Conservation (phyloP, 73 alveolate species). For the Tetrahymena thermophila region DNA sequence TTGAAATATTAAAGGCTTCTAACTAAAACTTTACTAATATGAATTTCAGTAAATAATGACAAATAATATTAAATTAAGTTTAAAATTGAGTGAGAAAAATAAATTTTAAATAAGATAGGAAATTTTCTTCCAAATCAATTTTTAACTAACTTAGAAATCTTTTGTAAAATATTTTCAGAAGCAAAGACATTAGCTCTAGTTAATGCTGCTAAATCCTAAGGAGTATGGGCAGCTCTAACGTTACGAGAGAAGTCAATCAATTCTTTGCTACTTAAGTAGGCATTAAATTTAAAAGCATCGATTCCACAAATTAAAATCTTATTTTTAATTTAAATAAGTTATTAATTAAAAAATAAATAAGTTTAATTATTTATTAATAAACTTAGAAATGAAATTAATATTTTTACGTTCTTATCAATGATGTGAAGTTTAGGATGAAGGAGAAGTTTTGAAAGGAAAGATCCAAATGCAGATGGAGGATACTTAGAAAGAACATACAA, state of each 20-base stretch:
- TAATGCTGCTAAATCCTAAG: neutral
- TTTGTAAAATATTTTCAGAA: neutral
- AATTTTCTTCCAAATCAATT: neutral
- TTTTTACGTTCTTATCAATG: neutral
- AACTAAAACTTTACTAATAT: neutral
- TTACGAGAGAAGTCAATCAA: neutral
- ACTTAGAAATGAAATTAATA: neutral
- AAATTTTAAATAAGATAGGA: neutral
- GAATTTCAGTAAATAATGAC: neutral
- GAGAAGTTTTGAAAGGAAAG: neutral
- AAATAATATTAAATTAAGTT: neutral
- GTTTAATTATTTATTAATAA: neutral
- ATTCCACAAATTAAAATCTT: neutral
- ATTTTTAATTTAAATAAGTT: neutral
- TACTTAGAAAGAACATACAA: neutral
- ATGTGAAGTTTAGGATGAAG: neutral
- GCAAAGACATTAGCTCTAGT: neutral
- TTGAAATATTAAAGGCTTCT: neutral
- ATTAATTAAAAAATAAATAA: neutral
- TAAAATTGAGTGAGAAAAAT: neutral
- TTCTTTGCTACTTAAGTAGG: neutral
- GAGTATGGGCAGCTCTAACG: neutral
- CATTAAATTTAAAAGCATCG: neutral
- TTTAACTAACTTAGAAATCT: neutral
- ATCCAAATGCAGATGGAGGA: neutral